Conservation (phyloP, 2,329 filamentous ascomycete genomes). For the Colletotrichum salicis region DNA sequence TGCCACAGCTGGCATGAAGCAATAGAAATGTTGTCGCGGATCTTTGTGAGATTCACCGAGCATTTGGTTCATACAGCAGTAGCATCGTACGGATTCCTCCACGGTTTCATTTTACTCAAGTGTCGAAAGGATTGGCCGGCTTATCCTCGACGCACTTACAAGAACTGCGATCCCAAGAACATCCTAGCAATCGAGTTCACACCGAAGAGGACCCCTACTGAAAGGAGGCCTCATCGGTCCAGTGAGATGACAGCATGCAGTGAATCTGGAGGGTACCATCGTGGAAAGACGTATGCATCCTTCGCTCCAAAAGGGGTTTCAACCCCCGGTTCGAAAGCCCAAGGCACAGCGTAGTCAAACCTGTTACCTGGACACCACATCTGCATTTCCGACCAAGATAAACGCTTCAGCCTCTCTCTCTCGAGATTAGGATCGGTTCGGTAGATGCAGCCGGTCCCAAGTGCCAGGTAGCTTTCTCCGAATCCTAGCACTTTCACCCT, state of each 20-base stretch:
- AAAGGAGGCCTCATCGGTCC: not conserved
- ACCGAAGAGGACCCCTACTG: not conserved
- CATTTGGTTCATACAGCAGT: not conserved
- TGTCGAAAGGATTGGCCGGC: no score
- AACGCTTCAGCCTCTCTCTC: not conserved
- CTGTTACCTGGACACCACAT: not conserved
- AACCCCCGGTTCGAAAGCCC: not conserved
- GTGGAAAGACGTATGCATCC: not conserved
- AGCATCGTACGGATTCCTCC: not conserved
- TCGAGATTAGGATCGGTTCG: not conserved
- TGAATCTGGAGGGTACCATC: not conserved
- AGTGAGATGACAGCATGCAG: not conserved
- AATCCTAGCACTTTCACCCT: not conserved
- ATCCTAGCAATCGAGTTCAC: not conserved
- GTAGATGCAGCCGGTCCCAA: constrained; percentile 16
- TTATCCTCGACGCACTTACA: not conserved
- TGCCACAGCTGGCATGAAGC: not conserved
- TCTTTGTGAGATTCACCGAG: not conserved
- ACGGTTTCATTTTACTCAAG: not conserved
- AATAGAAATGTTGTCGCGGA: not conserved
- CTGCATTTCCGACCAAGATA: not conserved
- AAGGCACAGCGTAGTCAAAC: not conserved
- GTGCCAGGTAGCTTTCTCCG: not conserved
- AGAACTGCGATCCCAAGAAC: not conserved
- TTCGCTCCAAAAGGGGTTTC: not conserved